Conservation (phyloP, 2,329 filamentous ascomycete genomes). For the Aspergillus fumigatiaffinis region DNA sequence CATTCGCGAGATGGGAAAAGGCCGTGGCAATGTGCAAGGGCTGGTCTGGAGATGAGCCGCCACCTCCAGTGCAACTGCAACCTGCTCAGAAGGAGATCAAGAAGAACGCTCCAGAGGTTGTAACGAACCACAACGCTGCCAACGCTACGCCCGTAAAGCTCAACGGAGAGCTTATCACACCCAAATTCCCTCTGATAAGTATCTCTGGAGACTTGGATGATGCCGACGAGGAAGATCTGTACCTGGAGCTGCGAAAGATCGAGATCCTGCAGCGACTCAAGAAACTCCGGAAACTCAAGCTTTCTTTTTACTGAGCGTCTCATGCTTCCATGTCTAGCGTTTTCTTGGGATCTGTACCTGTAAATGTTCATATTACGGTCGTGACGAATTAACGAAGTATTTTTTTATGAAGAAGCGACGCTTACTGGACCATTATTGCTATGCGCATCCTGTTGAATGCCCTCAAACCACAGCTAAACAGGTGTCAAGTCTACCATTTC, state of each 20-base stretch:
- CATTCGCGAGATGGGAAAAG: conserved; percentile 67
- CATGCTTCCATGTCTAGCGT: neutral
- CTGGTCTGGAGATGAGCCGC: conserved; percentile 46
- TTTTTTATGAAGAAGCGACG: neutral
- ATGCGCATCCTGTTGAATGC: neutral
- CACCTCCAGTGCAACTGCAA: neutral
- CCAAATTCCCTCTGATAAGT: conserved; percentile 16
- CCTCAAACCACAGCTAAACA: too few species aligned
- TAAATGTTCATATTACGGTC: neutral
- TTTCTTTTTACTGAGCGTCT: conserved; percentile 12
- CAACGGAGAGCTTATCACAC: conserved; percentile 14
- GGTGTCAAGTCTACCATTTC: too few species aligned
- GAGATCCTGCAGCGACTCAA: conserved; percentile 34
- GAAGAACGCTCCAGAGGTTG: conserved; percentile 5
- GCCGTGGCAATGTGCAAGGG: conserved; percentile 72
- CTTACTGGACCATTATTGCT: neutral
- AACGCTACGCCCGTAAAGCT: conserved; percentile 8
- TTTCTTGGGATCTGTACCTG: neutral
- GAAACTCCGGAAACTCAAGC: conserved; percentile 23
- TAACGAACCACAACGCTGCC: conserved; percentile 7
- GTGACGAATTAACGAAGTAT: neutral
- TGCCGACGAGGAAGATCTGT: conserved; percentile 34
- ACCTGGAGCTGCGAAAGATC: conserved; percentile 31
- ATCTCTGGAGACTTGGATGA: conserved; percentile 27
- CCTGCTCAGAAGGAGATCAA: neutral